These are phyloP conservation scores for Tylopilus subfusipes DNA, from an alignment of 768 basidiomycete genomes.

Conservation along the genomic window DNA sequence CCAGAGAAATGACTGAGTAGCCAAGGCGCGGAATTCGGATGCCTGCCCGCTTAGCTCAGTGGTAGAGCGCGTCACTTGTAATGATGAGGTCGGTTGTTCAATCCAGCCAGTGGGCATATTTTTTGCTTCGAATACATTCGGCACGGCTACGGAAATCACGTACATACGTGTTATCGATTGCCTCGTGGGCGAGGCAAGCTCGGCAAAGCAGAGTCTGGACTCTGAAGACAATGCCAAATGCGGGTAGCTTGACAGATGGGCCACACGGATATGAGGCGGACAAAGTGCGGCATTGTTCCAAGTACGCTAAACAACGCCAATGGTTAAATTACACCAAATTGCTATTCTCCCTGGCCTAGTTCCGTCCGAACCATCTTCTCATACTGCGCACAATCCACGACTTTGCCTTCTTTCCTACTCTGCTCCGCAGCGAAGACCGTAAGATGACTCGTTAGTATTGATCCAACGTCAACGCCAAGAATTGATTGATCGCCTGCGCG, in stretches of 20 bases:
- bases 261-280: background rate
- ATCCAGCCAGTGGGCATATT: conserved; percentile 40
- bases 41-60: conserved; percentile 42
- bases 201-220: too few species aligned
- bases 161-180: too few species aligned
- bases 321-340: background rate
- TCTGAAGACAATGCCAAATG: too few species aligned
- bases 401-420: conserved; percentile 62
- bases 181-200: too few species aligned
- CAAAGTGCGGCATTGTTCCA: background rate
- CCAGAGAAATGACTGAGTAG: background rate
- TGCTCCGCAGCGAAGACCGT: conserved; percentile 87
- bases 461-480: conserved; percentile 63
- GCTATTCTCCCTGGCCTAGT: conserved; percentile 6
- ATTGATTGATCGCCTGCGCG: conserved; percentile 55
- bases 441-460: conserved; percentile 74
- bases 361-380: conserved; percentile 48
- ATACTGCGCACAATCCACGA: conserved; percentile 69
- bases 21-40: rapidly evolving
- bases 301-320: background rate
- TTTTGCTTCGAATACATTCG: too few species aligned
- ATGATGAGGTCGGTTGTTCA: conserved; percentile 47
- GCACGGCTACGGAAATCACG: too few species aligned
- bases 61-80: conserved; percentile 45
- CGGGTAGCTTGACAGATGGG: background rate